Evolutionary conservation across 768 basidiomycete species (phyloP).

Genomic region (Pholiota microspora): DNA sequence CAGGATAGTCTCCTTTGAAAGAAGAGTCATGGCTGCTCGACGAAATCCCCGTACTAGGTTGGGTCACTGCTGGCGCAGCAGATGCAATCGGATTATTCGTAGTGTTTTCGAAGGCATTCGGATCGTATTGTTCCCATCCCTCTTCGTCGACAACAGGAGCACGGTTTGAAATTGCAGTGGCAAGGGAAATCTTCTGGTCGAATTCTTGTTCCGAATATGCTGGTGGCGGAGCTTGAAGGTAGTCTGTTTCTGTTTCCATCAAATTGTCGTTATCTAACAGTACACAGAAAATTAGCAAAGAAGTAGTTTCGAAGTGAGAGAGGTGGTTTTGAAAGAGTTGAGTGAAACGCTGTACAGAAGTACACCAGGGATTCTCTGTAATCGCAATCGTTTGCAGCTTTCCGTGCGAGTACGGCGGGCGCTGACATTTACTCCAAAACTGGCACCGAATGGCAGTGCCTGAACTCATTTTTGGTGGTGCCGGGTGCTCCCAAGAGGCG

Average conservation of each 20-base stretch:
- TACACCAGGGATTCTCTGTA: too few relatives aligned
- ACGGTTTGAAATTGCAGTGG: constrained; percentile 36
- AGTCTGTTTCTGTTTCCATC: constrained; percentile 17
- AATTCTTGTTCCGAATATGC: constrained; percentile 48
- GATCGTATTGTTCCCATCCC: constrained; percentile 51
- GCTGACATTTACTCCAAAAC: constrained; percentile 1
- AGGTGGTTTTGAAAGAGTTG: too few relatives aligned
- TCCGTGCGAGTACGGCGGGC: constrained; percentile 1
- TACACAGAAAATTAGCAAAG: background rate
- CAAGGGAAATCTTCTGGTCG: constrained; percentile 50
- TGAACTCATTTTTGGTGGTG: too few relatives aligned
- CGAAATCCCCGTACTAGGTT: background rate
- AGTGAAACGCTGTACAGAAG: too few relatives aligned
- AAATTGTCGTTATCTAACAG: constrained; percentile 6
- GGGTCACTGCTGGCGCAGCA: background rate
- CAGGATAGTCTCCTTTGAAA: background rate
- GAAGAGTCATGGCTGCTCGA: background rate
- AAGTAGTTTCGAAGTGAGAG: too few relatives aligned
- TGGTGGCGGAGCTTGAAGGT: constrained; percentile 35
- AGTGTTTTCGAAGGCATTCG: constrained; percentile 21
- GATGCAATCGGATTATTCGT: background rate
- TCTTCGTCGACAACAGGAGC: constrained; percentile 31
- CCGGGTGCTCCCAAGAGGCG: too few relatives aligned
- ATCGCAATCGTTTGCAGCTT: background rate
- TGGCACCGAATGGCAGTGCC: background rate